Conservation (phyloP, 805 yeast genomes). For the Candida fluviatilis region DNA sequence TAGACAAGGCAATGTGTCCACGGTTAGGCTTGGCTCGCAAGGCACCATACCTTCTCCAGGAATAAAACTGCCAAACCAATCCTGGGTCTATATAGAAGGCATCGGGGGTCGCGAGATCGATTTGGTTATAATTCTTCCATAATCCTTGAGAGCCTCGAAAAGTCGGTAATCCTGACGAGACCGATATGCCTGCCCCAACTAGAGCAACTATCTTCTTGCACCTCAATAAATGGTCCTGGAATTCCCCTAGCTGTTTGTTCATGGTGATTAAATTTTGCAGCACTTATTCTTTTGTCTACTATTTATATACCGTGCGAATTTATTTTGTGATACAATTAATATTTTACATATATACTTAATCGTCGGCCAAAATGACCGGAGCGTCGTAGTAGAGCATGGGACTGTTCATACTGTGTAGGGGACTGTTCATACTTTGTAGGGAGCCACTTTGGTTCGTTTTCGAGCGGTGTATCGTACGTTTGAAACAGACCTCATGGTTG, state of each 20-base stretch:
- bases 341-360: too few relatives aligned
- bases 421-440: too few relatives aligned
- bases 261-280: too few relatives aligned
- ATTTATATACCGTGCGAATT: too few relatives aligned
- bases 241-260: conserved; percentile 29
- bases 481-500: too few relatives aligned
- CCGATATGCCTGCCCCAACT: conserved; percentile 83
- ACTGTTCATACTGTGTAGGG: too few relatives aligned
- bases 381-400: too few relatives aligned
- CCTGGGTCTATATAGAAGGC: conserved; percentile 83
- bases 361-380: too few relatives aligned
- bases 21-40: conserved; percentile 64
- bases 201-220: conserved; percentile 54
- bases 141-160: conserved; percentile 69
- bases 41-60: conserved; percentile 63
- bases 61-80: conserved; percentile 86
- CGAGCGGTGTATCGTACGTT: too few relatives aligned
- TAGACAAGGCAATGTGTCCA: conserved; percentile 70
- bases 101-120: conserved; percentile 88
- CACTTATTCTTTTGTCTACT: too few relatives aligned
- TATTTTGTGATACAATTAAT: too few relatives aligned
- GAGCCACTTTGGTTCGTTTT: too few relatives aligned
- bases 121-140: conserved; percentile 74
- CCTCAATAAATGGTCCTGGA: conserved; percentile 46
- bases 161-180: conserved; percentile 71